These are phyloP conservation scores for Wilcoxina mikolae DNA, from an alignment of 495 filamentous ascomycete genomes.

Conservation along the genomic window DNA sequence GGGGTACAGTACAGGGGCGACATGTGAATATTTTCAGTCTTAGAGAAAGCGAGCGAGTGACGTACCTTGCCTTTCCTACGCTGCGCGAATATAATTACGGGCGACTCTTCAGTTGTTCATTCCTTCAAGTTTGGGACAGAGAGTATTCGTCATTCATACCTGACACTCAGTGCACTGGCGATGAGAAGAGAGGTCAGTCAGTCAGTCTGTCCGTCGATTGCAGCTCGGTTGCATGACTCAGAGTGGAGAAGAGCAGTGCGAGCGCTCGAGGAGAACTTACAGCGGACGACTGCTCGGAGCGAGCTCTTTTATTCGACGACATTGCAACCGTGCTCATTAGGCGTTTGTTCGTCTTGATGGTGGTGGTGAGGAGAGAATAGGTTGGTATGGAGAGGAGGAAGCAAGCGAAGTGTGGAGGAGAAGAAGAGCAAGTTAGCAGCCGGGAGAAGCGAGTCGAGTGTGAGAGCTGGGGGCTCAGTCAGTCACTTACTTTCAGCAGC, in stretches of 20 bases:
- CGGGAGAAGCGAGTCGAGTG: background rate
- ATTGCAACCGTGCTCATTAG: background rate
- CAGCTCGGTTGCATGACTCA: background rate
- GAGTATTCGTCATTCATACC: conserved; percentile 8
- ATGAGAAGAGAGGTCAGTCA: background rate
- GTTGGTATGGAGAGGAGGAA: background rate
- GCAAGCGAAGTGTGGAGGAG: background rate
- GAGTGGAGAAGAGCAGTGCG: background rate
- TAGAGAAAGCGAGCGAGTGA: background rate
- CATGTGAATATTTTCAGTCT: background rate
- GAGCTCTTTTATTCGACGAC: conserved; percentile 8
- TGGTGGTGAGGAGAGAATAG: background rate
- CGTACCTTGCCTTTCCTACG: conserved; percentile 23
- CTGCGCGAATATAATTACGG: conserved; percentile 6
- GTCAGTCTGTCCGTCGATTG: background rate
- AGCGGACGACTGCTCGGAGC: conserved; percentile 5
- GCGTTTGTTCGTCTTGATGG: background rate
- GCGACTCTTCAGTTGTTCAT: conserved; percentile 7
- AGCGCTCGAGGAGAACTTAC: background rate
- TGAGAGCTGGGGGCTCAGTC: background rate
- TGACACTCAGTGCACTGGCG: conserved; percentile 24
- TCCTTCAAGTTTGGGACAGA: background rate
- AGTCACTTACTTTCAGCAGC: background rate
- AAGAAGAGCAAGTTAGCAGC: background rate
- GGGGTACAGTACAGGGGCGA: background rate